Conservation (phyloP, 306 rosid genomes). For the Malus fusca region DNA sequence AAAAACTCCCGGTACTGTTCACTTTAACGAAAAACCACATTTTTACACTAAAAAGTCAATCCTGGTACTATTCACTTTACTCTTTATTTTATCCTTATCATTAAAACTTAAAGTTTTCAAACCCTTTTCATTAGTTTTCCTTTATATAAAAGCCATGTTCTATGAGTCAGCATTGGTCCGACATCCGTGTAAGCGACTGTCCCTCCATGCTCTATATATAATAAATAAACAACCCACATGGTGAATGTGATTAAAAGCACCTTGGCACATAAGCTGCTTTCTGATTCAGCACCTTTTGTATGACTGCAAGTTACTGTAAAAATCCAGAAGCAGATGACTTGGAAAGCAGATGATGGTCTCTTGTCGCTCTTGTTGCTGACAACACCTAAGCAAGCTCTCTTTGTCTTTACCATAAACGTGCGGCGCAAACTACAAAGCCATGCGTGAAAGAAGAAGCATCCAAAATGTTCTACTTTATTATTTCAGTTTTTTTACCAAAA, state of each 20-base stretch:
- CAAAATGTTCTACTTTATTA: background rate
- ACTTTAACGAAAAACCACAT: too few species aligned
- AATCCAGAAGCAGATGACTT: too few species aligned
- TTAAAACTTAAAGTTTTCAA: too few species aligned
- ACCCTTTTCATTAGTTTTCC: too few species aligned
- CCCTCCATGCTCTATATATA: background rate
- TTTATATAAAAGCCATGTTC: background rate
- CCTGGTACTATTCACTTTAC: too few species aligned
- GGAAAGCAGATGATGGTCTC: background rate
- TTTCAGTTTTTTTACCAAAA: background rate
- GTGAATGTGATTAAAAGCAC: background rate
- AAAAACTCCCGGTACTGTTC: too few species aligned
- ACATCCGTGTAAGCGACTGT: background rate
- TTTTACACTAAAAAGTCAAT: too few species aligned
- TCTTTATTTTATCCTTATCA: too few species aligned
- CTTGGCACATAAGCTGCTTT: background rate
- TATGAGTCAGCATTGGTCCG: constrained; percentile 19
- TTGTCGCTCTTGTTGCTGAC: background rate
- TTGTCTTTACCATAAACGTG: background rate
- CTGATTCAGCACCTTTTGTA: background rate
- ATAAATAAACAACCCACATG: background rate
- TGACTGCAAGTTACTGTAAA: background rate
- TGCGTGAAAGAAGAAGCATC: background rate
- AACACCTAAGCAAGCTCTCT: background rate
- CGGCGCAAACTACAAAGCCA: background rate